These are phyloP conservation scores for Sideroxylon spinosum DNA, from an alignment of 179 eudicot genomes.

Conservation along the genomic window DNA sequence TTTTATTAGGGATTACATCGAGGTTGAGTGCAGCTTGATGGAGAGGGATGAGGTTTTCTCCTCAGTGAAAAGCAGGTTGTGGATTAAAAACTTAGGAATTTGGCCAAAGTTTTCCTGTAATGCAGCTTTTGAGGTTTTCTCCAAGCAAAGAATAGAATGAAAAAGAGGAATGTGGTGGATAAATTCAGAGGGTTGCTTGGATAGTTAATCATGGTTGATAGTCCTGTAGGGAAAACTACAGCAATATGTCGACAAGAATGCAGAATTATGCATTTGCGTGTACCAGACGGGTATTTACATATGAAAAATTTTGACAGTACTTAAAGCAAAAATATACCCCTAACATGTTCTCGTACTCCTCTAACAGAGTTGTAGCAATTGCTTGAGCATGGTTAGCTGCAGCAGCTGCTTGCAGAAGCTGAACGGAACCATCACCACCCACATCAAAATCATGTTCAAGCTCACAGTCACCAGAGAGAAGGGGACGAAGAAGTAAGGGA, in stretches of 20 bases:
- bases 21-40: too few relatives aligned
- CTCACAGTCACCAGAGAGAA: slow-evolving; percentile 92
- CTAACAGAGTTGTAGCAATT: slow-evolving; percentile 74
- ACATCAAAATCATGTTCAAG: slow-evolving; percentile 77
- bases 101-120: background rate
- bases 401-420: slow-evolving; percentile 99
- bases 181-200: background rate
- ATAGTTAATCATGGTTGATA: background rate
- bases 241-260: background rate
- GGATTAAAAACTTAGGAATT: background rate
- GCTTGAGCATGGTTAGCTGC: slow-evolving; percentile 99
- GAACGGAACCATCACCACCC: slow-evolving; percentile 89
- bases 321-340: slow-evolving; percentile 61
- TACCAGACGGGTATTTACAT: background rate
- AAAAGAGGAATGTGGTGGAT: background rate
- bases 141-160: background rate
- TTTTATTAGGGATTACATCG: too few relatives aligned
- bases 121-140: too few relatives aligned
- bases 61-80: background rate
- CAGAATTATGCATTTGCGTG: background rate
- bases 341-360: slow-evolving; percentile 85
- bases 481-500: slow-evolving; percentile 95
- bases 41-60: slow-evolving; percentile 1
- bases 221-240: background rate
- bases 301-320: background rate